A percentile compares a stretch with the other conserved stretches of the same genome.
These are phyloP conservation scores for Rhinocladiella similis DNA, from an alignment of 2,329 filamentous ascomycete species.

Conservation along the genomic window DNA sequence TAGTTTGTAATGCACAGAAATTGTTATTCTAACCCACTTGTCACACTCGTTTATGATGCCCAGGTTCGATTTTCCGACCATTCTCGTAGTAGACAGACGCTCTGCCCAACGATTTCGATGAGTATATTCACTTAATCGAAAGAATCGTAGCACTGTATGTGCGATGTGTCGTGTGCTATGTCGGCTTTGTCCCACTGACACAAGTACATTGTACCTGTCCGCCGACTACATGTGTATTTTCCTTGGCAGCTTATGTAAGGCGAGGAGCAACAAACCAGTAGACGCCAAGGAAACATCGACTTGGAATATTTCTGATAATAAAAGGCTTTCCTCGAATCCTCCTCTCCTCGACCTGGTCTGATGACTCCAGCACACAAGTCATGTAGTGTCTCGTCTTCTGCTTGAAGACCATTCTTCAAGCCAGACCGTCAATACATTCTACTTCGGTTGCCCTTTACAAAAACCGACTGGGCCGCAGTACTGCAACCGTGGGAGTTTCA, in stretches of 20 bases:
- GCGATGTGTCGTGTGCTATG: no score
- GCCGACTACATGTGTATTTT: background rate
- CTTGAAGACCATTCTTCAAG: constrained; percentile 23
- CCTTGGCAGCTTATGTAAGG: background rate
- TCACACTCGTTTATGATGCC: constrained; percentile 60
- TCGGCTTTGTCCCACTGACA: background rate
- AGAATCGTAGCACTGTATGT: background rate
- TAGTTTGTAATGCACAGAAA: background rate
- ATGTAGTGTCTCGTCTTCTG: constrained; percentile 15
- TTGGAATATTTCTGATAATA: no score
- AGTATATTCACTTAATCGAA: background rate
- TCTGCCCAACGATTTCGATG: background rate
- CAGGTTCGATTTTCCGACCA: constrained; percentile 46
- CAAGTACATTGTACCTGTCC: background rate
- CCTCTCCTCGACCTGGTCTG: no score
- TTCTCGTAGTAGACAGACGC: background rate
- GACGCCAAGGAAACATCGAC: no score
- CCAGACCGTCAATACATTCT: background rate
- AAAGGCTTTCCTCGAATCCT: no score
- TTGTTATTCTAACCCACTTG: constrained; percentile 37
- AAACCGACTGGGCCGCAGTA: background rate
- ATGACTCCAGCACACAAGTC: constrained; percentile 2
- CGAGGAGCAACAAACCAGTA: no score
- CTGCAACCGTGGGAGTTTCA: background rate
- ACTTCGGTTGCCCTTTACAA: background rate